Conservation (phyloP, 1,284 basidiomycete species). For the Xerocomus cyaneibrunnescens region DNA sequence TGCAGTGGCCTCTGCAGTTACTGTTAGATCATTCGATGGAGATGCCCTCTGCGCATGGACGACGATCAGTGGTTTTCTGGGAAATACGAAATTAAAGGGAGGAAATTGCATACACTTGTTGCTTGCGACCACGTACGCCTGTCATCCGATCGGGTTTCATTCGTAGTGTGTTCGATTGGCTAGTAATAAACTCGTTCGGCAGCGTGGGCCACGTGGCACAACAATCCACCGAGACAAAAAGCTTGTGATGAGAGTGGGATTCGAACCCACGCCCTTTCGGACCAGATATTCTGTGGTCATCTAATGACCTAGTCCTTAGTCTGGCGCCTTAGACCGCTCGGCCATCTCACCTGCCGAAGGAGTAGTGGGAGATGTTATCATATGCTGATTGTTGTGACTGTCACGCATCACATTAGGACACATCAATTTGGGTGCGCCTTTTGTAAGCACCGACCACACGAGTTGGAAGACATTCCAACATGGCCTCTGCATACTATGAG, state of each 20-base stretch:
- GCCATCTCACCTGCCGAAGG: constrained; percentile 16
- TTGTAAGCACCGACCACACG: constrained; percentile 11
- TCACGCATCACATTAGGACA: constrained; percentile 24
- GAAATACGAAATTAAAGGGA: too few relatives aligned
- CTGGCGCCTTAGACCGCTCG: constrained; percentile 69
- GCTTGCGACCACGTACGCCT: too few relatives aligned
- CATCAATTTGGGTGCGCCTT: not conserved
- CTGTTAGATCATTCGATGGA: too few relatives aligned
- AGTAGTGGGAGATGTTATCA: fast-evolving
- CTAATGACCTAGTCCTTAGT: constrained; percentile 50
- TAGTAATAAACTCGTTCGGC: too few relatives aligned
- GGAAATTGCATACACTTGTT: too few relatives aligned
- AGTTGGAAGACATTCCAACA: constrained; percentile 32
- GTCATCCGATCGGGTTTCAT: too few relatives aligned
- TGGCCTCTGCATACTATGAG: constrained; percentile 86
- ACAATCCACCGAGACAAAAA: constrained; percentile 1
- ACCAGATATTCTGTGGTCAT: constrained; percentile 46
- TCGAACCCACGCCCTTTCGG: constrained; percentile 68
- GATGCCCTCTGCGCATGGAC: too few relatives aligned
- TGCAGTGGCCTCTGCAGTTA: too few relatives aligned
- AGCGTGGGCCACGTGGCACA: too few relatives aligned
- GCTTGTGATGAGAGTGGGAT: constrained; percentile 54
- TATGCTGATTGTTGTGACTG: constrained; percentile 7
- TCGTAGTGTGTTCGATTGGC: too few relatives aligned
- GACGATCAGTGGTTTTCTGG: too few relatives aligned